Evolutionary conservation across 169 alveolate genomes (phyloP), one percentile per base, ranked within the genome.

Genomic region (Cryptosporidium ubiquitum): DNA sequence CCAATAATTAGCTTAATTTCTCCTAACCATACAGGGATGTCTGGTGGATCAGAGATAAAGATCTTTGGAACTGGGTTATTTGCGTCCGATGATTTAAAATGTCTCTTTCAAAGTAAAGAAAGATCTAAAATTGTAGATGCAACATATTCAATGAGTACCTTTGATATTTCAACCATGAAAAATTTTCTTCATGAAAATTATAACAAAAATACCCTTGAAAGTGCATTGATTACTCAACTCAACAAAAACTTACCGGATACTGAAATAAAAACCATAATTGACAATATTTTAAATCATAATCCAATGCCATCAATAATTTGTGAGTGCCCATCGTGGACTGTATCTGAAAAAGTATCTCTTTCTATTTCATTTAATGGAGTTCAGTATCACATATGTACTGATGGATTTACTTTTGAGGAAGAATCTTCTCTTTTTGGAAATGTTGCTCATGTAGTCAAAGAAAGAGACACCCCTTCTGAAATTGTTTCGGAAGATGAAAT

Each of bases 61-160:
- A 79, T 79, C 16, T 79, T 79, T 60, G 89, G 89, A 26, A 58
- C 39, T 42, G 89, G 89, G 3, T 40, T 79, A 58, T 79, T 79
- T 64, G 89, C 89, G 20, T 61, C 89, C 23, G 89, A 79, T 12
- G 74, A 79, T n/a, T 40, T 79, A 35, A 79, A 79, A 26, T 79
- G 89, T n/a, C 42, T 79, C 7, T 79, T 79, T 61, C 74, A 79
- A 61, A 79, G 89, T 31, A 79, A 79, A 79, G 89, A 79, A 37
- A 79, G 89, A 79, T 79, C 89, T 4, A 79, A 79, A 64, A 39
- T 79, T 61, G 89, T 79, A 10, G 89, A 79, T 44, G 89, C 89
- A 42, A 44, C 79, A 2, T 79, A 79, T 5, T 61, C 89, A 5
- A 79, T 79, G 89, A 79, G 47, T 4, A 35, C 2, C 16, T 40